Conservation (phyloP, 108 stramenopile genomes). For the Nannochloropsis salina region DNA sequence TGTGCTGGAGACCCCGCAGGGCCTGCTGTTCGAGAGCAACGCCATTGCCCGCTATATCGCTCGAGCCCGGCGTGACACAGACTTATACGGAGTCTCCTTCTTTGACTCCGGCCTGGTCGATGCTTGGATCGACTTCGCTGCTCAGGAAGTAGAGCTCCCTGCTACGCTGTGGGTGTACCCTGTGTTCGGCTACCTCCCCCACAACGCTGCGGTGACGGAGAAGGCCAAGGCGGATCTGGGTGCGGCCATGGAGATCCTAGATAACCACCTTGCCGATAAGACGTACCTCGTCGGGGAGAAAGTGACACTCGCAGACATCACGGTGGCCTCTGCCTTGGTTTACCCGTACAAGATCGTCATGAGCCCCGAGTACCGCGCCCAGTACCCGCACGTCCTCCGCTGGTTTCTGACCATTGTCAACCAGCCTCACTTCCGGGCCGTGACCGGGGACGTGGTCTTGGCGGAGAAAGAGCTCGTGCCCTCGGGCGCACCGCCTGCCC, state of each 20-base stretch:
- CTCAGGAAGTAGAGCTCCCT: conserved; percentile 81
- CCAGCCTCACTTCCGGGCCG: conserved; percentile 70
- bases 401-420: conserved; percentile 78
- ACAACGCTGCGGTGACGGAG: conserved; percentile 53
- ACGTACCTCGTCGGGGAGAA: conserved; percentile 69
- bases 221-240: conserved; percentile 70
- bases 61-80: conserved; percentile 65
- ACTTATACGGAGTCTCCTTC: conserved; percentile 63
- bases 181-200: conserved; percentile 74
- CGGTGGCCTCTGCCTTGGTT: conserved; percentile 68
- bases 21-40: conserved; percentile 65
- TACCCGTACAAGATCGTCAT: conserved; percentile 80
- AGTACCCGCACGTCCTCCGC: conserved; percentile 61
- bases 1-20: conserved; percentile 66
- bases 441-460: conserved; percentile 69
- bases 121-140: conserved; percentile 75
- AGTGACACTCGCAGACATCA: conserved; percentile 84
- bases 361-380: conserved; percentile 61
- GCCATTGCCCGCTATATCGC: conserved; percentile 80
- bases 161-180: conserved; percentile 79
- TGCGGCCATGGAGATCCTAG: conserved; percentile 60
- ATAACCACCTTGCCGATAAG: conserved; percentile 48
- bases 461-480: conserved; percentile 60
- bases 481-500: background rate
- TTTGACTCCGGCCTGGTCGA: conserved; percentile 65